phyloP scores from a whole-genome alignment of 345 rosid genomes.

The Microthlaspi erraticum region DNA sequence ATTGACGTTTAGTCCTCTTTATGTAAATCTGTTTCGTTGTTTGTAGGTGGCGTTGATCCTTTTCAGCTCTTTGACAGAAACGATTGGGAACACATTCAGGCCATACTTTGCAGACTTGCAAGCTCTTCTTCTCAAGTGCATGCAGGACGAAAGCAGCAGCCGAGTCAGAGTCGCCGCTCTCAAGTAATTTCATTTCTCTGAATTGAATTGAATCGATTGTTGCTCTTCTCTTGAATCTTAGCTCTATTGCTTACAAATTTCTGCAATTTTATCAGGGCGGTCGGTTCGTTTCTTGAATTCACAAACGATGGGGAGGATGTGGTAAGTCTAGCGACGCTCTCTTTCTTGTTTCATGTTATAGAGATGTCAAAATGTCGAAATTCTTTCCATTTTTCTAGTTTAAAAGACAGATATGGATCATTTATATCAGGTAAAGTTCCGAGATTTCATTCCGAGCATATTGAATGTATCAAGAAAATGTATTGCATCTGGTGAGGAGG shows the following conservation, averaged over 20 bases:
- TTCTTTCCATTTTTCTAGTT: neutral
- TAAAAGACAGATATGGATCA: neutral
- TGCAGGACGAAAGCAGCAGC: slow-evolving; percentile 90
- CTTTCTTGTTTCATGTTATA: neutral
- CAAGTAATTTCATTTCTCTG: slow-evolving; percentile 58
- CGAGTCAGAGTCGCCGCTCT: slow-evolving; percentile 98
- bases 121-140: slow-evolving; percentile 87
- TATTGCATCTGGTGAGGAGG: slow-evolving; percentile 93
- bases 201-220: neutral
- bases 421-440: slow-evolving; percentile 78
- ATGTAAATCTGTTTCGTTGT: neutral
- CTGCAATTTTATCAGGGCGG: slow-evolving; percentile 69
- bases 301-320: slow-evolving; percentile 81
- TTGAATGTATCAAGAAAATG: slow-evolving; percentile 91
- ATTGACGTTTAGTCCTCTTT: neutral
- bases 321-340: slow-evolving; percentile 54
- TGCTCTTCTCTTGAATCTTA: slow-evolving; percentile 18
- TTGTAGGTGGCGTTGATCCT: slow-evolving; percentile 91
- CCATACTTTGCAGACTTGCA: slow-evolving; percentile 88
- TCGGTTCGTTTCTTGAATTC: slow-evolving; percentile 95
- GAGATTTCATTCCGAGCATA: slow-evolving; percentile 97
- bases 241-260: slow-evolving; percentile 33
- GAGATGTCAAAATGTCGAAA: neutral
- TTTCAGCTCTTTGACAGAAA: slow-evolving; percentile 98
- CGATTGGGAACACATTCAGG: slow-evolving; percentile 85